Evolutionary conservation across 2,329 filamentous ascomycete species (phyloP).

Genomic region (Xylaria sp.): DNA sequence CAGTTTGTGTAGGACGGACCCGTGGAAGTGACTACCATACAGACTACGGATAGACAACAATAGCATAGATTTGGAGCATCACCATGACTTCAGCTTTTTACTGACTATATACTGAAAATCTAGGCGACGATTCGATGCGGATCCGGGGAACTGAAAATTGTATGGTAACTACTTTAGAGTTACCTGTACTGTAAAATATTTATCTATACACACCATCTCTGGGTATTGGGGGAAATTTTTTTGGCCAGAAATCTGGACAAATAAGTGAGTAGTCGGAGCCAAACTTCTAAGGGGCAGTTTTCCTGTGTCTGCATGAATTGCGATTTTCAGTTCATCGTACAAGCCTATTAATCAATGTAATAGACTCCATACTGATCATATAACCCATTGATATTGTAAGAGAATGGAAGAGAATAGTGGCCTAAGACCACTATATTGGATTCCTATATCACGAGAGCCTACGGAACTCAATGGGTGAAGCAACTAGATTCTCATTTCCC

Average conservation of each 20-base stretch:
- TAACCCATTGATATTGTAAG: background rate
- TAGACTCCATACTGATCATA: background rate
- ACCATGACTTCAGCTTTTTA: background rate
- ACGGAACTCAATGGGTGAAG: background rate
- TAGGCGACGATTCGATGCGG: no score
- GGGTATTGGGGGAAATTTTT: background rate
- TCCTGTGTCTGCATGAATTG: background rate
- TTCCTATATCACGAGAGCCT: background rate
- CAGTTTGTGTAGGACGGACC: background rate
- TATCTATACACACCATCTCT: background rate
- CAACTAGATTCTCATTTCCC: background rate
- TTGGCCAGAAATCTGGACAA: background rate
- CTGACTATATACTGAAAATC: background rate
- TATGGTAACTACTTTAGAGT: background rate
- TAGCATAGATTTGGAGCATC: background rate
- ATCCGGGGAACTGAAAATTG: background rate
- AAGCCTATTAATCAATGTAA: no score
- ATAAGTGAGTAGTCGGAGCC: background rate
- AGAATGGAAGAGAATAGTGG: background rate
- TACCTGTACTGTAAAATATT: background rate
- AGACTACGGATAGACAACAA: background rate
- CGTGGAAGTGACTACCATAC: background rate
- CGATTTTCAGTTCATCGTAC: no score
- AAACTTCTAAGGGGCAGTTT: background rate
- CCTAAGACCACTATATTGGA: background rate